Base-by-base conservation (phyloP, 1,284 basidiomycete genomes). In the Cystobasidium sp. region DNA sequence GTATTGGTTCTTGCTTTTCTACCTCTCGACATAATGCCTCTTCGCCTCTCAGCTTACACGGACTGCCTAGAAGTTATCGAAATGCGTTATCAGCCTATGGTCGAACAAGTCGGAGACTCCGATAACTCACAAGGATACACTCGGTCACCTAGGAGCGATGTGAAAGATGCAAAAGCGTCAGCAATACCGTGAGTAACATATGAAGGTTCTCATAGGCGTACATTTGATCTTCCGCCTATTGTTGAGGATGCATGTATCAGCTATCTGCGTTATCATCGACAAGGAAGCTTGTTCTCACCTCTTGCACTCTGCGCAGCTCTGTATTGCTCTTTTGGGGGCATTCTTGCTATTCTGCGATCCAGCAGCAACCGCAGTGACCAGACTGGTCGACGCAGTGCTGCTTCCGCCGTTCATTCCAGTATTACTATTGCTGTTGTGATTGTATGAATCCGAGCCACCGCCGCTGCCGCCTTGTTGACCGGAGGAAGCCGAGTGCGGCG, bases 211-310 rank as follows among this genome's bases (percentile, higher is more conserved):
- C 41, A n/a, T 7, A 20, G 6, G 43, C 69, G 31, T 14, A 71
- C 69, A 71, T 55, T 71, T 71, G 58, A 71, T 71, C 61, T 71
- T 71, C 61, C 69, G 68, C 41, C 68, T 69, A 56, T 3, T 18
- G 6, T 46, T 53, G 8, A 47, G 20, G 20, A 18, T n/a, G 12
- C 24, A 64, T 14, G n/a, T 10, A 47, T 37, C 4, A 22, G 44
- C 41, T 46, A 8, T 46, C 37, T 64, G 24, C 37, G 41, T 9
- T 47, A 20, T 43, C 43, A 43, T 47, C 4, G 9, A 46, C 20
- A 3, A 16, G 8, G 49, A 16, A 24, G n/a, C 22, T 16, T 18
- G 39, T 16, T 18, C 51, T 14, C 56, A 62, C 47, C 52, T 52
- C 49, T 71, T 71, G 69, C 69, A 71, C 46, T 71, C 69, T 4